These are phyloP conservation scores for Penicillium hordei DNA, from an alignment of 2,329 filamentous ascomycete species.

Conservation along the genomic window DNA sequence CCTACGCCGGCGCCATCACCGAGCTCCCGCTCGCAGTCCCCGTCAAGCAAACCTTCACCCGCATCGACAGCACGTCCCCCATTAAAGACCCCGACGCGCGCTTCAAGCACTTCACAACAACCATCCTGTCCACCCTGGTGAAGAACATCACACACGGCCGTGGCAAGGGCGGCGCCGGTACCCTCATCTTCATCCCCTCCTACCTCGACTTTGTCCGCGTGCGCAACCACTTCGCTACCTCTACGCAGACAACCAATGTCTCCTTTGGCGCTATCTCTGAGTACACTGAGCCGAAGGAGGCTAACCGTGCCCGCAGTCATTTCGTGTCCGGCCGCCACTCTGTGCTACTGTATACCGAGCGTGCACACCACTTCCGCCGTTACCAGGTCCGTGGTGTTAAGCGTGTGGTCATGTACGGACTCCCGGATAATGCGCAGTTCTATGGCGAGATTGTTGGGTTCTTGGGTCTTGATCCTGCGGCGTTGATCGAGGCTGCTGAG, in stretches of 20 bases:
- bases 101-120: slow-evolving; percentile 86
- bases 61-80: slow-evolving; percentile 71
- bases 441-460: slow-evolving; percentile 46
- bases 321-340: slow-evolving; percentile 81
- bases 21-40: slow-evolving; percentile 63
- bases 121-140: slow-evolving; percentile 72
- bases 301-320: slow-evolving; percentile 80
- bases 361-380: slow-evolving; percentile 95
- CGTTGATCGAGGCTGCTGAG: slow-evolving; percentile 59
- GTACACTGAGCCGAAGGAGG: slow-evolving; percentile 76
- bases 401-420: slow-evolving; percentile 80
- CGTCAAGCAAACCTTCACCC: slow-evolving; percentile 83
- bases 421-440: slow-evolving; percentile 77
- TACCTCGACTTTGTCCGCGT: slow-evolving; percentile 95
- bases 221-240: slow-evolving; percentile 85
- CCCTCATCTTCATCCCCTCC: slow-evolving; percentile 83
- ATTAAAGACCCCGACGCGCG: slow-evolving; percentile 78
- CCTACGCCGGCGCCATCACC: slow-evolving; percentile 71
- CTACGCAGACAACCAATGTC: slow-evolving; percentile 55
- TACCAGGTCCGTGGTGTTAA: slow-evolving; percentile 79
- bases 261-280: slow-evolving; percentile 85
- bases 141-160: slow-evolving; percentile 52
- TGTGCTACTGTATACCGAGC: slow-evolving; percentile 85
- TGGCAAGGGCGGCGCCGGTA: slow-evolving; percentile 60
- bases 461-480: slow-evolving; percentile 40